phyloP scores from a whole-genome alignment of 345 rosid species.

The Litchi chinensis region DNA sequence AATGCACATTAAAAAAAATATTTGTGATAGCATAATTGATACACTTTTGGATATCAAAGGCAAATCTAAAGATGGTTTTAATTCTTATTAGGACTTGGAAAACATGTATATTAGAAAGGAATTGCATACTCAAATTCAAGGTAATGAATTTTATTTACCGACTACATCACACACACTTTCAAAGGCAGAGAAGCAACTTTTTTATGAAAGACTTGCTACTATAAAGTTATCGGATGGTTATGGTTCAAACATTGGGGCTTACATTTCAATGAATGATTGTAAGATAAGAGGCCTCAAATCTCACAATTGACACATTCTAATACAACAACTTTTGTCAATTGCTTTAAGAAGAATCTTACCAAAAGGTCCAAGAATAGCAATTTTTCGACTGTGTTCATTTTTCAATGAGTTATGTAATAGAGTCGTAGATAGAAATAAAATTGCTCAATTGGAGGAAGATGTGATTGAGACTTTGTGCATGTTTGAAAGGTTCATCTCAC shows the following conservation, averaged over 20 bases:
- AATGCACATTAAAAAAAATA: too few species aligned
- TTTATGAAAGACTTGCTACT: too few species aligned
- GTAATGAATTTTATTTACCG: too few species aligned
- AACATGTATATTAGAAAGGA: too few species aligned
- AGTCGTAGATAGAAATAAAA: not conserved
- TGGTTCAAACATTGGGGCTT: not conserved
- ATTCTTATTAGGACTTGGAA: too few species aligned
- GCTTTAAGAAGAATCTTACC: not conserved
- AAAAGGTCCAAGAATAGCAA: not conserved
- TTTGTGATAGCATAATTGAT: too few species aligned
- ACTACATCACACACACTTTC: too few species aligned
- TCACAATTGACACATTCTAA: not conserved
- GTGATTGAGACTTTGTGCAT: not conserved
- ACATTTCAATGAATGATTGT: not conserved
- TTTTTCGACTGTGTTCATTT: not conserved
- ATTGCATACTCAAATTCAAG: too few species aligned
- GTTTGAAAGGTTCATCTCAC: not conserved
- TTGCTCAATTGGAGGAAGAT: not conserved
- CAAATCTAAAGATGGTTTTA: too few species aligned
- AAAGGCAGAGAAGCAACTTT: too few species aligned
- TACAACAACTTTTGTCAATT: not conserved
- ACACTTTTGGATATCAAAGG: too few species aligned
- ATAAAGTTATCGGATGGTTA: not conserved
- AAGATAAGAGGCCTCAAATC: not conserved
- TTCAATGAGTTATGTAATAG: not conserved